Base-by-base conservation (phyloP, 768 basidiomycete genomes). In the Tulasnella sp. region DNA sequence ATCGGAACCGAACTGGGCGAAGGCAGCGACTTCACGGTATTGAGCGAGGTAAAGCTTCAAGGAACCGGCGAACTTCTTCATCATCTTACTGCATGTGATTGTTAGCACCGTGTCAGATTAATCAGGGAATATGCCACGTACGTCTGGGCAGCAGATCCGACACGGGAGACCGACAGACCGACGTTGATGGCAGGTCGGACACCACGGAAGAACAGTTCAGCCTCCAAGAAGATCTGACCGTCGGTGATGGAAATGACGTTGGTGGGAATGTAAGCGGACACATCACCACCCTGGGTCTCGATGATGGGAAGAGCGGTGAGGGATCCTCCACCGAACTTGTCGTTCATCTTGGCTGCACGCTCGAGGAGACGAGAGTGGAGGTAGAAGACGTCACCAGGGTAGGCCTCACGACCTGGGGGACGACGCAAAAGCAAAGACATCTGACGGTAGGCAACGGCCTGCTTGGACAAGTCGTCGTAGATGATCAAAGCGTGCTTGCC, bases 11-110 rank as follows among this genome's bases (percentile, higher is more conserved):
- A 99, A 99, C 81, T 98, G 97, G 73, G 96, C 95, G 80, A 96
- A 97, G 76, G 95, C 95, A 76, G 97, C 97, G 77, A 99, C 97
- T 87, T 99, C 97, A 90, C 97, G 95, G 86, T 98, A 99, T 82
- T 99, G 97, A 36, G 97, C 97, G 76, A 99, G 93, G 89, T 99
- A 99, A 63, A 99, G 89, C 85, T 98, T 98, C 77, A 98, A 89
- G 70, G 97, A 98, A 87, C 97, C 97, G 78, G 97, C 97, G 78
- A 98, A 98, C 86, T 98, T 95, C 91, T 98, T 99, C 97, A 99
- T 98, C 84, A 98, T 94, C 84, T 95, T 94, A 77, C 90, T 92
- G 75, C 76, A 62, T 42, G 17, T 7, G 8, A 39, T 29, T 74
- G 34, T 42, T 44, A 69, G 41, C 47, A 68, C 62, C 1, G 1